Percentiles rank a stretch among this genome's conserved stretches.
These are phyloP conservation scores for Lachnellula hyalina DNA, from an alignment of 2,329 filamentous ascomycete genomes.

Conservation along the genomic window DNA sequence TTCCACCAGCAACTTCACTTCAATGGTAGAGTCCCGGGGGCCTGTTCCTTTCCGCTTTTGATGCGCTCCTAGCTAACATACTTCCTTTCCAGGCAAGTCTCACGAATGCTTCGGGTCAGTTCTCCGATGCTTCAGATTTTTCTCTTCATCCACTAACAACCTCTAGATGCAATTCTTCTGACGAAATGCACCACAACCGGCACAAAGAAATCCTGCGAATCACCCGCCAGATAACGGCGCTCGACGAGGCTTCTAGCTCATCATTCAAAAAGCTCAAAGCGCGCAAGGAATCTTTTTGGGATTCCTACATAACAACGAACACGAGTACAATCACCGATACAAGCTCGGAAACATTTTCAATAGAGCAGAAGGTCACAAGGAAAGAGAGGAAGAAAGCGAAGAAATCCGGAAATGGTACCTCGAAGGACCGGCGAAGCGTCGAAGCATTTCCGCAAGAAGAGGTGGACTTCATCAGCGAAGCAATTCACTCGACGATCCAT, in stretches of 20 bases:
- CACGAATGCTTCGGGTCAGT: conserved; percentile 5
- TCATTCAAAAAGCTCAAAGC: conserved; percentile 1
- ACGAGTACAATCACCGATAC: conserved; percentile 16
- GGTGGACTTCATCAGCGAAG: conserved; percentile 26
- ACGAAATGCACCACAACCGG: conserved; percentile 29
- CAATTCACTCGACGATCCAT: conserved; percentile 23
- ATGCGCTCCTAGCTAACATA: conserved; percentile 1
- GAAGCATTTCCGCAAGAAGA: conserved; percentile 24
- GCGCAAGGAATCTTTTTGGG: conserved; percentile 3
- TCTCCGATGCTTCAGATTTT: neutral
- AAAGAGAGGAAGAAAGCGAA: conserved; percentile 25
- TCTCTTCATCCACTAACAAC: conserved; percentile 6
- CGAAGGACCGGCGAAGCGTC: conserved; percentile 11
- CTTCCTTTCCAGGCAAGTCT: conserved; percentile 6
- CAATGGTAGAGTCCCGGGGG: conserved; percentile 19
- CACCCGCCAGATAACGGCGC: conserved; percentile 20
- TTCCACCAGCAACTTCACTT: conserved; percentile 33
- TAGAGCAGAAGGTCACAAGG: conserved; percentile 15
- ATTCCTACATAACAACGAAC: conserved; percentile 2
- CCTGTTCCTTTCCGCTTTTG: neutral
- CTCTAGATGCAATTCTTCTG: conserved; percentile 27
- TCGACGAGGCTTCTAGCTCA: conserved; percentile 17
- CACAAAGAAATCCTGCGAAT: conserved; percentile 30
- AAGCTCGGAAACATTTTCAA: conserved; percentile 15
- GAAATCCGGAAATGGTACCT: conserved; percentile 12